Evolutionary conservation across 2,329 filamentous ascomycete species (phyloP), one percentile per base, ranked within the genome.

Genomic region (Alternaria sp.): DNA sequence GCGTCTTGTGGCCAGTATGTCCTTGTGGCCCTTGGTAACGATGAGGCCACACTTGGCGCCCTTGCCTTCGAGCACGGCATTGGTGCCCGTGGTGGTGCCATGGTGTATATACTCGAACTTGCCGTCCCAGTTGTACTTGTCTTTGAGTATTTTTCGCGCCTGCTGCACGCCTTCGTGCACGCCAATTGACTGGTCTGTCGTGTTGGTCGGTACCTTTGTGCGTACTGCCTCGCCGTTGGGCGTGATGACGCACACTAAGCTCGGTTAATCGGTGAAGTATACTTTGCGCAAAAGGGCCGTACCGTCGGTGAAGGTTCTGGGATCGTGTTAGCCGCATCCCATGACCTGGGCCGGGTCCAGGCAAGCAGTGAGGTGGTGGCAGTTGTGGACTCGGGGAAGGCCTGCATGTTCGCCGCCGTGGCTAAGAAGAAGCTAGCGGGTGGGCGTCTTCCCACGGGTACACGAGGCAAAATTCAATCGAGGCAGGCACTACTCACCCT

Each of bases 61-160:
- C 61, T 85, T 84, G 22, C 80, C 81, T 64, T 85, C 83, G 2
- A 85, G 75, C 20, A 85, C 81, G 5, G 83, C 82, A 64, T 84
- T 85, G 1, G 83, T 85, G 3, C 79, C 82, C 11, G 81, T 81
- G 2, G 83, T 84, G 1, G 82, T 84, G 9, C 83, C 83, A 66
- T 85, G 82, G 52, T 85, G 82, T 50, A 85, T 82, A 64, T 81
- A 83, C 22, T 81, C 76, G 62, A 84, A 84, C 45, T 77, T 78
- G n/a, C 81, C 82, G 2, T 78, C 71, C 80, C 80, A 83, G 60
- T 66, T 62, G 61, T 79, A 80, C 20, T 75, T 72, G 3, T 78
- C 71, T 51, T 80, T 73, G 4, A 84, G 66, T 9, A 78, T 70
- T 27, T 74, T 69, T 22, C 80, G 78, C 3, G 78, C 81, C 62